phyloP scores from a whole-genome alignment of 2,329 filamentous ascomycete genomes.

The Aureobasidium leucospermi region DNA sequence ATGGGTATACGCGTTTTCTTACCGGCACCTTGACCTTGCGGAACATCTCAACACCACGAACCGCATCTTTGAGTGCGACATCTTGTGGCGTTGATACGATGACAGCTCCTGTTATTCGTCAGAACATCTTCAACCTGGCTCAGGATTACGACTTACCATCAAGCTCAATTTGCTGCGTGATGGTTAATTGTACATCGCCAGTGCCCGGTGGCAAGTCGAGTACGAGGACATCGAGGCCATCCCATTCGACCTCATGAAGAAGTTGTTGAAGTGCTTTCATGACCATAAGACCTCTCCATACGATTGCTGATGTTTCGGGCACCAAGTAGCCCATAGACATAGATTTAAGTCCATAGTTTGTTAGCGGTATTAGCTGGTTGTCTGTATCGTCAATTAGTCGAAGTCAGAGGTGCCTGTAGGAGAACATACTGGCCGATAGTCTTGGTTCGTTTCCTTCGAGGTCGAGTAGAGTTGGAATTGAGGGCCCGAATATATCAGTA shows the following conservation, averaged over 20 bases:
- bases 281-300: constrained; percentile 95
- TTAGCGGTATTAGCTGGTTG: constrained; percentile 77
- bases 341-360: constrained; percentile 91
- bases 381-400: constrained; percentile 37
- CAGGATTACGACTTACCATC: constrained; percentile 51
- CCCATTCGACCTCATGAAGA: constrained; percentile 92
- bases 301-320: constrained; percentile 70
- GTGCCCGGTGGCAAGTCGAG: constrained; percentile 91
- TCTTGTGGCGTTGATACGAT: constrained; percentile 93
- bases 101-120: constrained; percentile 53
- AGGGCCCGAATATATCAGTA: constrained; percentile 94
- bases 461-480: constrained; percentile 82
- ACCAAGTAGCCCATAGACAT: constrained; percentile 99
- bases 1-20: not conserved
- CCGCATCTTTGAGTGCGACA: constrained; percentile 81
- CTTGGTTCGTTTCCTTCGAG: constrained; percentile 51
- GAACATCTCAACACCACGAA: constrained; percentile 91
- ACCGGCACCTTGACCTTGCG: constrained; percentile 69
- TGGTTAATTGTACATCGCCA: constrained; percentile 92
- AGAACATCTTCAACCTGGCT: not conserved
- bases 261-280: constrained; percentile 96
- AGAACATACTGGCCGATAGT: constrained; percentile 56
- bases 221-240: constrained; percentile 76
- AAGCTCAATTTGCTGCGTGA: constrained; percentile 86
- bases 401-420: too few relatives aligned